These are phyloP conservation scores for Artomyces pyxidatus DNA, from an alignment of 768 basidiomycete genomes.

Conservation along the genomic window DNA sequence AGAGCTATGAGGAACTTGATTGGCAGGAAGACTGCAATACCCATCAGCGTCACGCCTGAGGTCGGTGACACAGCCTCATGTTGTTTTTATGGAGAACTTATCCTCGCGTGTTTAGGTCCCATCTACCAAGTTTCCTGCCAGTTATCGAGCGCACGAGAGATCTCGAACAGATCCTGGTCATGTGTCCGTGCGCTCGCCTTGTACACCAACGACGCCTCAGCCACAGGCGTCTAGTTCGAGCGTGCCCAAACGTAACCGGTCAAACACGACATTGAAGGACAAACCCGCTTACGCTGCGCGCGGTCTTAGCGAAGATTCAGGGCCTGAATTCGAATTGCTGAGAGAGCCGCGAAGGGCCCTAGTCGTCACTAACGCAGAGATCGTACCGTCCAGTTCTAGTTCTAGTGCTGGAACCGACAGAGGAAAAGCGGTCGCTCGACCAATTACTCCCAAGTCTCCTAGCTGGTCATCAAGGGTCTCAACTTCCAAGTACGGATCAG, in stretches of 20 bases:
- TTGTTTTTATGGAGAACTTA: neutral
- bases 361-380: conserved; percentile 19
- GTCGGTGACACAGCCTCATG: neutral
- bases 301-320: neutral
- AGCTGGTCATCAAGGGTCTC: neutral
- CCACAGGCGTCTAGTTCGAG: conserved; percentile 2
- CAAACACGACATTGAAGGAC: neutral
- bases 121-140: neutral
- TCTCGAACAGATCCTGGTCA: conserved; percentile 16
- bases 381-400: conserved; percentile 15
- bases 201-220: conserved; percentile 6
- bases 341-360: conserved; percentile 8
- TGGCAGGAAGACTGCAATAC: conserved; percentile 6
- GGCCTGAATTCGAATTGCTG: neutral
- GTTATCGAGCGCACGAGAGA: conserved; percentile 7
- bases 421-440: too few species aligned
- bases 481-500: neutral
- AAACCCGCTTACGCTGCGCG: neutral
- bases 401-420: conserved; percentile 18
- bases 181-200: conserved; percentile 5
- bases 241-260: neutral
- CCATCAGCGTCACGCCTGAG: neutral
- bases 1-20: conserved; percentile 11
- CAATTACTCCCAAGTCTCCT: neutral
- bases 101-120: neutral